phyloP scores from a whole-genome alignment of 352 stramenopile species.

The Bremia lactucae region DNA sequence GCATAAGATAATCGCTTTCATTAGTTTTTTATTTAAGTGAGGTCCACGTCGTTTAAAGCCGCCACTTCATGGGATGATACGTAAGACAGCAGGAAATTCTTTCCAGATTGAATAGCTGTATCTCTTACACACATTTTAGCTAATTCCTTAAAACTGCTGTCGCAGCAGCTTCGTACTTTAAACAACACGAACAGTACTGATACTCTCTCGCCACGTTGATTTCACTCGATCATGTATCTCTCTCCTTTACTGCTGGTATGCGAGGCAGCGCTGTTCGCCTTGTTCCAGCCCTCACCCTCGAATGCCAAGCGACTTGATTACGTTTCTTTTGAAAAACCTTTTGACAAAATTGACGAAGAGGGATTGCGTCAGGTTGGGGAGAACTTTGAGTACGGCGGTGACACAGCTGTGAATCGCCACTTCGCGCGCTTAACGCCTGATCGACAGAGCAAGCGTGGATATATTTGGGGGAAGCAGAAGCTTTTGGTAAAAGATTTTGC shows the following conservation, averaged over 20 bases:
- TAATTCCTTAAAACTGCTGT: too few relatives aligned
- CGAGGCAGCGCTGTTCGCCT: constrained; percentile 9
- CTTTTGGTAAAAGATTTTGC: constrained; percentile 56
- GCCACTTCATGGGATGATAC: too few relatives aligned
- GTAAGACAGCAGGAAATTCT: too few relatives aligned
- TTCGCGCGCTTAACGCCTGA: constrained; percentile 76
- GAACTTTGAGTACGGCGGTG: constrained; percentile 50
- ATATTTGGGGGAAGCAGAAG: constrained; percentile 64
- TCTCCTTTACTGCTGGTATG: constrained; percentile 15
- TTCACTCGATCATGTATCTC: constrained; percentile 14
- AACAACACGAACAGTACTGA: neutral
- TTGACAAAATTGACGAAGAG: constrained; percentile 55
- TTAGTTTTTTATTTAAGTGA: too few relatives aligned
- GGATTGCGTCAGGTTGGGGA: constrained; percentile 42
- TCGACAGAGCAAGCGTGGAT: constrained; percentile 62
- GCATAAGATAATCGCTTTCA: too few relatives aligned
- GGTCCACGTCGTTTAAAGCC: too few relatives aligned
- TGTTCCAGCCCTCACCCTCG: constrained; percentile 9
- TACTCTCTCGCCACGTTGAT: constrained; percentile 1
- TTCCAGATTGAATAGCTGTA: too few relatives aligned
- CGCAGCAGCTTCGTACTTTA: neutral
- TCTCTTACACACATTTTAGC: too few relatives aligned
- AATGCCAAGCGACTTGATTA: constrained; percentile 29
- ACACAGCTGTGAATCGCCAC: constrained; percentile 64
- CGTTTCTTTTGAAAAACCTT: constrained; percentile 73